Evolutionary conservation across 2,329 filamentous ascomycete genomes (phyloP).

Genomic region (Sarocladium kiliense): DNA sequence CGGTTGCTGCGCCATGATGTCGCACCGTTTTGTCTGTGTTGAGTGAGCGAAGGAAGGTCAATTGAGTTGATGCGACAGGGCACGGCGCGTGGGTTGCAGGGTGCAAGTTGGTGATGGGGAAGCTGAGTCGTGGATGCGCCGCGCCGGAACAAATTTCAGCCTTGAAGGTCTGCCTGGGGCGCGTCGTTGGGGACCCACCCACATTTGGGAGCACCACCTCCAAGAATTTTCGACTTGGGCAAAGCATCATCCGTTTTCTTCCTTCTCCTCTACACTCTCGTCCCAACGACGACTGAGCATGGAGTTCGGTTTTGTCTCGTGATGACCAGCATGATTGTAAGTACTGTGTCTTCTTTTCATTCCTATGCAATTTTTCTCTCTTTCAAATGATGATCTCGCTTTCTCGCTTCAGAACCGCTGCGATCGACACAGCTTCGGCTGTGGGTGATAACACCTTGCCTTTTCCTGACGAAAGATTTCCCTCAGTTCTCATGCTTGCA

Average conservation of each 20-base stretch:
- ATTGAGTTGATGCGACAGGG: conserved; percentile 16
- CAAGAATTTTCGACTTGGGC: conserved; percentile 2
- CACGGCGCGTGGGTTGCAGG: neutral
- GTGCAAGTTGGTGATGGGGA: conserved; percentile 10
- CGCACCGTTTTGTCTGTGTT: neutral
- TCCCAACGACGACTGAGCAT: neutral
- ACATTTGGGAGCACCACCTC: neutral
- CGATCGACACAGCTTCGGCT: conserved; percentile 40
- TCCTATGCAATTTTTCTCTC: conserved; percentile 6
- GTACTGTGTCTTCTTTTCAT: conserved; percentile 15
- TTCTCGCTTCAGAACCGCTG: conserved; percentile 45
- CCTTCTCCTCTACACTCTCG: neutral
- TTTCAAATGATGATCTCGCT: conserved; percentile 36
- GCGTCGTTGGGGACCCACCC: neutral
- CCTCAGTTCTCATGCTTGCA: conserved; percentile 11
- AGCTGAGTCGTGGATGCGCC: conserved; percentile 14
- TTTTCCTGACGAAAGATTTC: conserved; percentile 27
- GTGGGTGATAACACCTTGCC: conserved; percentile 38
- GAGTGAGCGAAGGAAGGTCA: neutral
- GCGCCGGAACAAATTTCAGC: conserved; percentile 29
- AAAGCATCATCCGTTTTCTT: neutral
- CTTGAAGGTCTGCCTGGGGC: conserved; percentile 10
- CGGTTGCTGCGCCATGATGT: conserved; percentile 50
- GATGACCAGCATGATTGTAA: conserved; percentile 32
- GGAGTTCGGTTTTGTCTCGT: neutral